A percentile compares a stretch with the other conserved stretches of the same genome.
Conservation (phyloP, 371 early-diverging fungal genomes). For the Dinochytrium kinnereticum region DNA sequence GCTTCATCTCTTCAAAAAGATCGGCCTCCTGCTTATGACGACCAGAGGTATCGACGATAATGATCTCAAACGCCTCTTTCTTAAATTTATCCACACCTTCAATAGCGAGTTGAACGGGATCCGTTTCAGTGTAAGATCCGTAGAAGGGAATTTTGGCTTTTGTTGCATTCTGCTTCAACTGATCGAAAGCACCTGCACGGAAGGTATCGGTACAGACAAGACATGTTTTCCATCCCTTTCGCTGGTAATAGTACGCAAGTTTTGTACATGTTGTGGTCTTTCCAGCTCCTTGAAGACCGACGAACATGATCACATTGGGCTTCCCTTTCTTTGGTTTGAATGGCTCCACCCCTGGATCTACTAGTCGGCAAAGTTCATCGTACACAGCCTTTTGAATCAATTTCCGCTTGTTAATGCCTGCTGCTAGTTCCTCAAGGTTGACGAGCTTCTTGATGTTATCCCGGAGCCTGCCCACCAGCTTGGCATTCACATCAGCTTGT, state of each 20-base stretch:
- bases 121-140: conserved; percentile 93
- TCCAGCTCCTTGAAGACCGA: conserved; percentile 99
- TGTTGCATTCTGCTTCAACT: conserved; percentile 98
- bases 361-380: conserved; percentile 91
- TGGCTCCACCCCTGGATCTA: conserved; percentile 93
- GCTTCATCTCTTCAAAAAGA: conserved; percentile 98
- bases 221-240: conserved; percentile 97
- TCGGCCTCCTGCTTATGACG: conserved; percentile 98
- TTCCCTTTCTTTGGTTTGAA: conserved; percentile 85
- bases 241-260: conserved; percentile 94
- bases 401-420: conserved; percentile 82
- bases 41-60: conserved; percentile 99
- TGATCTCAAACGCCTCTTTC: conserved; percentile 96
- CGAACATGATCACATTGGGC: conserved; percentile 97
- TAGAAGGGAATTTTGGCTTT: conserved; percentile 98
- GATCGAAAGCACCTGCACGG: conserved; percentile 99
- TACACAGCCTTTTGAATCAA: conserved; percentile 95
- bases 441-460: conserved; percentile 86
- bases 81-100: conserved; percentile 98
- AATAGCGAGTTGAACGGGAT: conserved; percentile 94
- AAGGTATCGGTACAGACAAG: conserved; percentile 99
- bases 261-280: conserved; percentile 99
- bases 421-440: conserved; percentile 80
- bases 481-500: conserved; percentile 94
- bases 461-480: conserved; percentile 84